Evolutionary conservation across 345 rosid genomes (phyloP).

Genomic region (Nephelium lappaceum): DNA sequence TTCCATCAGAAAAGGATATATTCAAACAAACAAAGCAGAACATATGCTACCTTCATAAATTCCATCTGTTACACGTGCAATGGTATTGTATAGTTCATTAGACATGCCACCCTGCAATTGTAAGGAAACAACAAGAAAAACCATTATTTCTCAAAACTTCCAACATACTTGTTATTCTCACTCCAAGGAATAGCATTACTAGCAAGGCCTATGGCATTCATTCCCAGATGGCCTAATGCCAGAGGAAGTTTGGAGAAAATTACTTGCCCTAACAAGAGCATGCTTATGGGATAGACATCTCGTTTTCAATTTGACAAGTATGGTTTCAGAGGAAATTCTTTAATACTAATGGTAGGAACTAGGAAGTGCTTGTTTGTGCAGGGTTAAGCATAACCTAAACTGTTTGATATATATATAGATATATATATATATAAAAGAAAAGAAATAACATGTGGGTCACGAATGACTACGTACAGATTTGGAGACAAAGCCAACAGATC

Average conservation of each 20-base stretch:
- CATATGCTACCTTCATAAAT: slow-evolving; percentile 75
- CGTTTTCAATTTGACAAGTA: not conserved
- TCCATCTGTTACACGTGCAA: slow-evolving; percentile 96
- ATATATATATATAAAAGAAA: slow-evolving; percentile 12
- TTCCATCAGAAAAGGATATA: not conserved
- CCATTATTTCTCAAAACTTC: slow-evolving; percentile 15
- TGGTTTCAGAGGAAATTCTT: not conserved
- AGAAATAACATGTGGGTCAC: too few relatives aligned
- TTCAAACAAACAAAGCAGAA: not conserved
- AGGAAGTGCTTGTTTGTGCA: not conserved
- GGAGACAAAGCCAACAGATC: slow-evolving; percentile 97
- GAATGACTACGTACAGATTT: slow-evolving; percentile 73
- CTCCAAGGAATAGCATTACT: not conserved
- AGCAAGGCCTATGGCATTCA: not conserved
- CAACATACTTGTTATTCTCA: slow-evolving; percentile 5
- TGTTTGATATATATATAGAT: too few relatives aligned
- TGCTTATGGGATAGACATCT: not conserved
- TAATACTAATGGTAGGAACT: not conserved
- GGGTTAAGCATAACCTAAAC: not conserved
- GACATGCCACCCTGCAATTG: slow-evolving; percentile 94
- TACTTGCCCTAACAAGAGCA: not conserved
- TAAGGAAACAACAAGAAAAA: not conserved
- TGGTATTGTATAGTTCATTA: slow-evolving; percentile 87
- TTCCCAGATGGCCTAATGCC: not conserved
- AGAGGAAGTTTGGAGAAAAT: not conserved